Base-by-base conservation (phyloP, 2,329 filamentous ascomycete genomes). In the Fusarium xyrophilum region DNA sequence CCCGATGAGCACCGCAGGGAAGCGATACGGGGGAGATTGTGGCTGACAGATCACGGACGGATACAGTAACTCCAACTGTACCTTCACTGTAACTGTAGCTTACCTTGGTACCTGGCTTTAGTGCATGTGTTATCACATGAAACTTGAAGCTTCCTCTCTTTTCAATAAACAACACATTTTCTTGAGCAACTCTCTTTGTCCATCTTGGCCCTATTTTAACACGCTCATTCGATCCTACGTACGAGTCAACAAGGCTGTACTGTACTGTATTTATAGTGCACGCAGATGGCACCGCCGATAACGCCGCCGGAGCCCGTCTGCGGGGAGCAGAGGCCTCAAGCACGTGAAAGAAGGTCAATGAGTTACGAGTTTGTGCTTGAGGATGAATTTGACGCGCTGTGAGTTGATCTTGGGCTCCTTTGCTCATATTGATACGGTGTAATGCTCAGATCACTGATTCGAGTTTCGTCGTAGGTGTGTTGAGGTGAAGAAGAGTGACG, bases 311-410 rank as follows among this genome's bases (percentile, higher is more conserved):
- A 69, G 54, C 58, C 63, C n/a, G 56, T 67, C 59, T 66, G 61
- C 54, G 65, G 68, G 44, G 68, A 69, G 33, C 55, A 63, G 57
- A 59, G 42, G 63, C 62, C 66, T 44, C 63, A 69, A 43, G 52
- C 65, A 69, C 61, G 62, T 63, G 65, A 64, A 67, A 67, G 68
- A 40, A 50, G 40, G 36, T 58, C 64, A 27, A 50, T 74, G 40
- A 68, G 68, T 40, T 74, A 71, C 44, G 73, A 82, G 63, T 72
- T 85, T 61, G 78, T 85, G 40, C 67, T 79, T 30, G 81, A 84
- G 57, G 82, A 85, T 38, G 85, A 86, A 75, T 86, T 86, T 69
- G 85, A 86, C 73, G 84, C 84, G 44, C 76, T 87, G 85, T 87
- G 77, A 69, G 83, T 80, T 35, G 38, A 25, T 11, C 9, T 9